Conservation (phyloP, 805 yeast species). For the Phaffomyces thermotolerans region DNA sequence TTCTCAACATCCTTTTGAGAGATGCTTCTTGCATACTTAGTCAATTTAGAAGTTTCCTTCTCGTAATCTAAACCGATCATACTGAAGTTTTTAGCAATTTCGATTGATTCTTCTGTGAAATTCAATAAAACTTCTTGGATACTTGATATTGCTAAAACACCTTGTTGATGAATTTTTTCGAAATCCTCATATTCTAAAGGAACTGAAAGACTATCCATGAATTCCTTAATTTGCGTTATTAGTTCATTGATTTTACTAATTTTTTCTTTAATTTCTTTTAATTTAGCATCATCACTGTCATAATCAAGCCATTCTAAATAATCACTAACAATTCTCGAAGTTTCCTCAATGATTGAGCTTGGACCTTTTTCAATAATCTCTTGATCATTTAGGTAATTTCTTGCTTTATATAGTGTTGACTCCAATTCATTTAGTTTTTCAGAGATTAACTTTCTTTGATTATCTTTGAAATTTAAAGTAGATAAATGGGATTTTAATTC, state of each 20-base stretch:
- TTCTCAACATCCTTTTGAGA: constrained; percentile 24
- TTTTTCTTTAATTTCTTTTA: constrained; percentile 32
- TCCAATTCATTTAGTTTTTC: constrained; percentile 65
- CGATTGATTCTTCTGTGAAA: constrained; percentile 38
- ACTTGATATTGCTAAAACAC: constrained; percentile 32
- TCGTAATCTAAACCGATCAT: constrained; percentile 44
- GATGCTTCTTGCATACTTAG: constrained; percentile 22
- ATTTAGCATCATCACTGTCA: constrained; percentile 47
- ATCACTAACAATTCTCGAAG: constrained; percentile 35
- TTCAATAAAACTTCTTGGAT: constrained; percentile 38
- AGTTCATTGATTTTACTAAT: constrained; percentile 19
- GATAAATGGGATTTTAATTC: constrained; percentile 41
- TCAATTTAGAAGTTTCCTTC: constrained; percentile 41
- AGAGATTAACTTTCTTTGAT: constrained; percentile 45
- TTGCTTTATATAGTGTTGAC: constrained; percentile 59
- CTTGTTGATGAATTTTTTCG: constrained; percentile 34
- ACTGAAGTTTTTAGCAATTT: constrained; percentile 36
- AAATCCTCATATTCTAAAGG: constrained; percentile 44
- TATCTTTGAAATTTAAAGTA: constrained; percentile 48
- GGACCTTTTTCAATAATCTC: constrained; percentile 38
- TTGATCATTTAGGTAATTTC: constrained; percentile 51
- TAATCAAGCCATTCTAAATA: constrained; percentile 74
- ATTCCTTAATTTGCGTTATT: constrained; percentile 29
- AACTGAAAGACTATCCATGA: constrained; percentile 34
- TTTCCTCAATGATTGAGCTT: constrained; percentile 29